Base-by-base conservation (phyloP, 108 stramenopile species). In the Cyclotella atomus region DNA sequence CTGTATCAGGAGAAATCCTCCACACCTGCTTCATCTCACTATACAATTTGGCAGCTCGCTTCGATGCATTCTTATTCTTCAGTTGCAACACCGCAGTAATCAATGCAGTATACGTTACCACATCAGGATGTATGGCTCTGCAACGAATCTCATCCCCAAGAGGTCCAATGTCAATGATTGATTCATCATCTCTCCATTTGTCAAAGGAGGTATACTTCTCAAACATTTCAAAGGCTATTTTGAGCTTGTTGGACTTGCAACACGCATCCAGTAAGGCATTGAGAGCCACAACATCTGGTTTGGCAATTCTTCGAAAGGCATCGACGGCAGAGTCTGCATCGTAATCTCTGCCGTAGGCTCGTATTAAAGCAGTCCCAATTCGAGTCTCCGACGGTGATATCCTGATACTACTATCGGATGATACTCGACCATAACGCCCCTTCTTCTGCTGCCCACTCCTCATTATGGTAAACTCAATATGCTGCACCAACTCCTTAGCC, bases 231-330 rank as follows among this genome's bases (percentile, higher is more conserved):
- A 88, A 52, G 17, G 92, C 92, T 29, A 85, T 16, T 32, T 79
- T 77, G 28, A 85, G 70, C n/a, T 80, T 65, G 27, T 69, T 75
- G 36, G 81, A 85, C 57, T 75, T 72, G 50, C 85, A 85, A 60
- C 84, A 86, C 25, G 86, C 88, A 79, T 87, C 87, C 30, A 94
- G 76, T 0, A 89, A 79, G 4, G 90, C 88, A 71, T 94, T 94
- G 29, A 94, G 50, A 28, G 93, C 90, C 10, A 90, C 68, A 21
- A 87, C 70, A 55, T 94, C 93, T n/a, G 89, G 89, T 15, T 60
- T 35, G 3, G 50, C 3, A 28, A 93, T 84, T 50, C 66, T 24
- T 24, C 61, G 49, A 79, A 89, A 91, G 1, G 81, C 43, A 1
- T 79, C 62, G 6, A 87, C 36, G 3, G 90, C 88, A 36, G 84